Evolutionary conservation across 2,329 filamentous ascomycete species (phyloP).

Genomic region (Tricladium varicosporioides): DNA sequence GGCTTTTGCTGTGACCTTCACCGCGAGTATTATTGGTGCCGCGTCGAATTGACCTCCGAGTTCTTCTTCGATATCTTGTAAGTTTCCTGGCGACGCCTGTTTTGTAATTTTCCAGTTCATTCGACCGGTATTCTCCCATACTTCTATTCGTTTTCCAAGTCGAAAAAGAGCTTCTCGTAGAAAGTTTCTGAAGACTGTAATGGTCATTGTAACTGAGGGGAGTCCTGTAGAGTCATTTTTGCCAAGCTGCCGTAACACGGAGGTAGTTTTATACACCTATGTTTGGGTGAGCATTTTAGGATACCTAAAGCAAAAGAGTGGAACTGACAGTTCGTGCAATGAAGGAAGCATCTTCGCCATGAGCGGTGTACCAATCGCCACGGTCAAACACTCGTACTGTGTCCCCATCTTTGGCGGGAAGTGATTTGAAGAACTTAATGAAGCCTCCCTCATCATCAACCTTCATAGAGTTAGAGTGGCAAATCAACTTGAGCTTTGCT

Average conservation of each 20-base stretch:
- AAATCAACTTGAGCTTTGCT: conserved; percentile 1
- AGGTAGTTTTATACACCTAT: conserved; percentile 94
- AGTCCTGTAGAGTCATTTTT: conserved; percentile 80
- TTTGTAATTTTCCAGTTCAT: conserved; percentile 93
- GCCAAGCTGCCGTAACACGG: conserved; percentile 87
- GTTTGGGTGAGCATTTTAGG: conserved; percentile 2
- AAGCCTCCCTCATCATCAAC: conserved; percentile 97
- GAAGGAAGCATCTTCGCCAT: conserved; percentile 79
- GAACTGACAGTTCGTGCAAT: conserved; percentile 69
- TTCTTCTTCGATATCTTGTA: conserved; percentile 96
- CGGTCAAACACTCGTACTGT: conserved; percentile 91
- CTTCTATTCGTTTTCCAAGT: conserved; percentile 85
- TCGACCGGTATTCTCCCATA: conserved; percentile 76
- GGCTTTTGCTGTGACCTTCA: conserved; percentile 89
- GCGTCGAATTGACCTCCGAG: conserved; percentile 85
- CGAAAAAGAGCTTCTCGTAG: conserved; percentile 91
- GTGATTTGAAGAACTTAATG: conserved; percentile 92
- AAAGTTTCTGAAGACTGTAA: conserved; percentile 94
- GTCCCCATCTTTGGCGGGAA: conserved; percentile 67
- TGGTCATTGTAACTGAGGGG: conserved; percentile 90
- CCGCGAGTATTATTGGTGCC: conserved; percentile 90
- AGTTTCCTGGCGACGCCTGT: conserved; percentile 90
- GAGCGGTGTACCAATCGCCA: conserved; percentile 94
- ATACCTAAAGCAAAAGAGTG: not conserved
- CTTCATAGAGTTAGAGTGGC: conserved; percentile 41